Evolutionary conservation across 176 grass and related monocot species (phyloP).

Genomic region (Rhynchospora breviuscula): DNA sequence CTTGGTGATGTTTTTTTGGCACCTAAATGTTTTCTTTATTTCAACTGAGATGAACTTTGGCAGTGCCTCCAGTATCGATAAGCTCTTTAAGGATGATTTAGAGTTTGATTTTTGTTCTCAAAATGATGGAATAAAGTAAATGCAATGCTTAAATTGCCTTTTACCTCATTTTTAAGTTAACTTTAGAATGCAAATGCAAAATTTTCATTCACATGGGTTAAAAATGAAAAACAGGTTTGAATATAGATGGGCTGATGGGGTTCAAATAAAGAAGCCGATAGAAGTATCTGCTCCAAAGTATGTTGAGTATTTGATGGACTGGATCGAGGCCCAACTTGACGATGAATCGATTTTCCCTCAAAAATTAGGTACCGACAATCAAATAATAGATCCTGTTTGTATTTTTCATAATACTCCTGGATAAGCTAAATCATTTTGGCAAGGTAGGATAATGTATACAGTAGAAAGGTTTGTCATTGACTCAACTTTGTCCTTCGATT

Average conservation of each 20-base stretch:
- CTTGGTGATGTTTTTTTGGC: background rate
- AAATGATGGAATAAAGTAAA: background rate
- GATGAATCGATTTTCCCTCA: conserved; percentile 87
- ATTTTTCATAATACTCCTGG: background rate
- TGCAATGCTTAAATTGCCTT: background rate
- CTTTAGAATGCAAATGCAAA: background rate
- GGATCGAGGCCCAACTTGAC: conserved; percentile 74
- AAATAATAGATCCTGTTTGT: background rate
- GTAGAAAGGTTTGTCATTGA: background rate
- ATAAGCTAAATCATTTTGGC: background rate
- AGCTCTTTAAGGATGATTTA: background rate
- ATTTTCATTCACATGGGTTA: background rate
- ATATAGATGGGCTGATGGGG: conserved; percentile 93
- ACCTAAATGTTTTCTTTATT: background rate
- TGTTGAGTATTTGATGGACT: conserved; percentile 93
- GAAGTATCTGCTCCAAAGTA: conserved; percentile 85
- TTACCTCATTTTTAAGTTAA: background rate
- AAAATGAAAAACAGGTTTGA: conserved; percentile 48
- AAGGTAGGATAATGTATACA: background rate
- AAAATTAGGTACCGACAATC: conserved; percentile 52
- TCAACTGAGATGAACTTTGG: background rate
- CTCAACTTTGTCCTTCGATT: background rate
- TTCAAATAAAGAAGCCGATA: conserved; percentile 79
- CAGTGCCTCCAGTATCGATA: background rate
- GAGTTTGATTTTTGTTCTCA: background rate